These are phyloP conservation scores for Tolypocladium album DNA, from an alignment of 2,329 filamentous ascomycete species.

Conservation along the genomic window DNA sequence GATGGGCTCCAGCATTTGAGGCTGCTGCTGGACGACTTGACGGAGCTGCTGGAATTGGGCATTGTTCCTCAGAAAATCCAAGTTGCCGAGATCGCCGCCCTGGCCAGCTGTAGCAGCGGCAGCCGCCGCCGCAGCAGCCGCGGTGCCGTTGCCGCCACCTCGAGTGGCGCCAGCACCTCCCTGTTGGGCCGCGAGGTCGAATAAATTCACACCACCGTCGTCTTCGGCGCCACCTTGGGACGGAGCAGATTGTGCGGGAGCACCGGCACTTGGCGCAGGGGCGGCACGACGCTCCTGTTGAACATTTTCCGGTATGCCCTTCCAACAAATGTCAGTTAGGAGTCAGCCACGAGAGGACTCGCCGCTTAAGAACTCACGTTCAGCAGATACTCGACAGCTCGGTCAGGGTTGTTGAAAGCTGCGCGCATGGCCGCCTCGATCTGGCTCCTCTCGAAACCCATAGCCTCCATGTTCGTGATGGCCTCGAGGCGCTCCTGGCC, in stretches of 20 bases:
- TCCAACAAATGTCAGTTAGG: constrained; percentile 3
- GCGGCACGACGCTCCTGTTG: constrained; percentile 48
- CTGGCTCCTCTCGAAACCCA: constrained; percentile 84
- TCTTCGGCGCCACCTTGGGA: constrained; percentile 39
- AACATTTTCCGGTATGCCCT: constrained; percentile 86
- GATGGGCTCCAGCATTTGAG: constrained; percentile 97
- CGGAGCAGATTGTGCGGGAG: constrained; percentile 24
- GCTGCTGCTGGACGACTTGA: constrained; percentile 94
- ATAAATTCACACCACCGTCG: constrained; percentile 72
- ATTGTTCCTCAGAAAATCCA: constrained; percentile 91
- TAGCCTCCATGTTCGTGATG: constrained; percentile 88
- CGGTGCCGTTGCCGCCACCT: constrained; percentile 28
- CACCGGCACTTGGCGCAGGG: constrained; percentile 29
- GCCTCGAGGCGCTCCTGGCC: constrained; percentile 73
- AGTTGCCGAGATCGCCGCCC: constrained; percentile 54
- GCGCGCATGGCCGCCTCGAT: constrained; percentile 93
- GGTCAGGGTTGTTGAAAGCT: constrained; percentile 93
- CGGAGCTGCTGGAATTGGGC: constrained; percentile 96
- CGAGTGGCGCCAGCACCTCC: constrained; percentile 31
- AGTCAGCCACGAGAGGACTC: neutral
- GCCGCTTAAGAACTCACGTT: constrained; percentile 46
- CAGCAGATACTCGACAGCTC: constrained; percentile 91
- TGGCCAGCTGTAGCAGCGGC: constrained; percentile 40
- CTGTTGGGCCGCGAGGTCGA: constrained; percentile 81
- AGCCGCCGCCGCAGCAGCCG: constrained; percentile 31